Evolutionary conservation across 305 asterid genomes (phyloP), one percentile per base, ranked within the genome.

Genomic region (Lippia alba): DNA sequence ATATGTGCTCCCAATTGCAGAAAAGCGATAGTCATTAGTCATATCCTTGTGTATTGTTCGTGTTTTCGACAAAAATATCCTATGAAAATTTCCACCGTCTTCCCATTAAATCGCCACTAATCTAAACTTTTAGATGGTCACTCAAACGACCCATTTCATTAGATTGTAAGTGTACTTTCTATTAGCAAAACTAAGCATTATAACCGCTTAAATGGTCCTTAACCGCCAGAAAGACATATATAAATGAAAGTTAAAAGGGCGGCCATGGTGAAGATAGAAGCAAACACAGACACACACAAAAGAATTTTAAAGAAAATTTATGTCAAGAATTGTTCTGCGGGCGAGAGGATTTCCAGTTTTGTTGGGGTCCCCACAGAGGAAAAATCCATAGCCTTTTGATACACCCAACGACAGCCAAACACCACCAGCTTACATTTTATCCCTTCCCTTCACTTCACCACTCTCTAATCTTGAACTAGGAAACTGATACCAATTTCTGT

Each of bases 311-410:
- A 8, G 17, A 3, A 15, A 41, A 24, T 12, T 44, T 41, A 4
- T 20, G 69, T 24, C 17, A 55, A 11, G 14, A 55, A 24, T 4
- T 24, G 24, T 46, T 46, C 56, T 56, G 30, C 30, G 30, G 56
- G 17, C 69, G 45, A 40, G 36, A 2, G 48, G 45, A 63, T 40
- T 40, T 41, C 20, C 56, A 45, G 3, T 18, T 34, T 63, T 16
- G 9, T 54, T 51, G 71, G 74, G 86, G 78, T 10, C 82, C 82
- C 74, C 73, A 3, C 55, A 3, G 30, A 69, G 62, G 76, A 71
- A 76, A 71, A 74, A 72, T 76, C 82, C 80, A 79, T 20, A 80
- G 81, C 80, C 30, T 74, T 83, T 77, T 78, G 88, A 81, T 78
- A 67, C 78, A 74, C 76, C 69, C 81, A 86, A 83, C 81, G 64